phyloP scores from a whole-genome alignment of 768 basidiomycete genomes.

The Porpolomopsis calyptriformis region DNA sequence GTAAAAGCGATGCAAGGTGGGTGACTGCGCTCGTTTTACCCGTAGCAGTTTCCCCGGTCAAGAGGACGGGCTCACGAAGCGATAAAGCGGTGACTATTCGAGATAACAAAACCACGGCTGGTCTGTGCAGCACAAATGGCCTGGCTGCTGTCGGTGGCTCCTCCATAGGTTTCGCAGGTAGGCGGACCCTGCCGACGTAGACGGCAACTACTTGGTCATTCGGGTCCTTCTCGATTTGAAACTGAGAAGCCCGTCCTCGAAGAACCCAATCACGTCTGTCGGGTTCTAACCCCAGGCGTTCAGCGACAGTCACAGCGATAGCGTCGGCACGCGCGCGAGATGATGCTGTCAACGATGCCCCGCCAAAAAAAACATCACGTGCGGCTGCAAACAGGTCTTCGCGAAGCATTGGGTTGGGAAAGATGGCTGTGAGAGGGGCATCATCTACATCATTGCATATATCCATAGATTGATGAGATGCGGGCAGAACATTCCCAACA shows the following conservation, averaged over 20 bases:
- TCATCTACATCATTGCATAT: conserved; percentile 21
- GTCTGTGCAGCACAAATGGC: conserved; percentile 84
- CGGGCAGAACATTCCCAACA: conserved; percentile 50
- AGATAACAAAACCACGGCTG: conserved; percentile 69
- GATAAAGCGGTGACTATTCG: conserved; percentile 67
- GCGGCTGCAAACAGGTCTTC: conserved; percentile 88
- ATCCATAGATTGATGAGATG: conserved; percentile 34
- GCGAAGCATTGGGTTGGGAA: conserved; percentile 64
- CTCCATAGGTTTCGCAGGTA: conserved; percentile 35
- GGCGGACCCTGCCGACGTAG: conserved; percentile 50
- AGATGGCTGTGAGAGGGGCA: conserved; percentile 31
- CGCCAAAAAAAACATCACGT: conserved; percentile 85
- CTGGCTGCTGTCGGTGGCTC: conserved; percentile 28
- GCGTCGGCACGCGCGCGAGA: conserved; percentile 39
- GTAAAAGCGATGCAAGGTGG: conserved; percentile 71
- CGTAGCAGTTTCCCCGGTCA: conserved; percentile 98
- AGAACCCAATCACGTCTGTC: conserved; percentile 57
- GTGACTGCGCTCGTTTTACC: conserved; percentile 93
- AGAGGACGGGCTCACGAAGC: conserved; percentile 70
- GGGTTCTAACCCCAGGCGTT: conserved; percentile 35
- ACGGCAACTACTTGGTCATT: conserved; percentile 52
- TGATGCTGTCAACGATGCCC: conserved; percentile 41
- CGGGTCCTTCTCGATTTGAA: conserved; percentile 56
- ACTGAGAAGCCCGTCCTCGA: conserved; percentile 50
- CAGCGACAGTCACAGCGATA: conserved; percentile 45